Percentiles rank a stretch among this genome's conserved stretches.
These are phyloP conservation scores for Penicillium bovifimosum DNA, from an alignment of 495 filamentous ascomycete species.

Conservation along the genomic window DNA sequence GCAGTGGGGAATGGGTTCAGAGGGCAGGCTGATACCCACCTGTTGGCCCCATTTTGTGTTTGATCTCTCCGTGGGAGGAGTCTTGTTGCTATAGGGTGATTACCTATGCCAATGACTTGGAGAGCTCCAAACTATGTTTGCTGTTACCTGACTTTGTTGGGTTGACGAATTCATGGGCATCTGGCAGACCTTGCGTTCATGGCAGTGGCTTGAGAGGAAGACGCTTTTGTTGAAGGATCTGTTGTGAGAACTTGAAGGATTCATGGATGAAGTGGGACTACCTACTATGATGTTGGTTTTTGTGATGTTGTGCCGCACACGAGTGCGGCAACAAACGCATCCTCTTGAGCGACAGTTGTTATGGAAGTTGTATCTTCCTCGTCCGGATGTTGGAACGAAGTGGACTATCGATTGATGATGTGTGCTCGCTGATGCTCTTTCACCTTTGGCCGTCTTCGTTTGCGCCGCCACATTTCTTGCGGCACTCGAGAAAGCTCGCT, in stretches of 20 bases:
- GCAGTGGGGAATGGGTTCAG: conserved; percentile 25
- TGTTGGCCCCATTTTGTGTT: neutral
- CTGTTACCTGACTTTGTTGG: neutral
- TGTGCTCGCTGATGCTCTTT: conserved; percentile 66
- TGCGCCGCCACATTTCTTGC: conserved; percentile 25
- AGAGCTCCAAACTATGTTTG: neutral
- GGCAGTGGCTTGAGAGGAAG: neutral
- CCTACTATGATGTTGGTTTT: conserved; percentile 3
- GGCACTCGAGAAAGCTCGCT: conserved; percentile 18
- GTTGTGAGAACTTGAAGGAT: conserved; percentile 8
- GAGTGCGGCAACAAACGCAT: neutral
- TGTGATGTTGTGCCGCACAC: conserved; percentile 3
- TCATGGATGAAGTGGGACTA: neutral
- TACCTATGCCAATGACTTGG: conserved; percentile 13
- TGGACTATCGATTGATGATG: conserved; percentile 41
- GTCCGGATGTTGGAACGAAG: neutral
- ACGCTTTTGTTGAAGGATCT: conserved; percentile 7
- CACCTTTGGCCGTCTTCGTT: conserved; percentile 22
- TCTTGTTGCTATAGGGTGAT: conserved; percentile 21
- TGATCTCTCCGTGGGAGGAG: conserved; percentile 3
- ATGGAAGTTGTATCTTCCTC: neutral
- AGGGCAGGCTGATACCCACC: neutral
- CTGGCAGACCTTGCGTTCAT: conserved; percentile 3
- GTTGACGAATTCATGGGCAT: conserved; percentile 1
- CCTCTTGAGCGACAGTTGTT: neutral